Evolutionary conservation across 345 rosid genomes (phyloP).

Genomic region (Salix brachista): DNA sequence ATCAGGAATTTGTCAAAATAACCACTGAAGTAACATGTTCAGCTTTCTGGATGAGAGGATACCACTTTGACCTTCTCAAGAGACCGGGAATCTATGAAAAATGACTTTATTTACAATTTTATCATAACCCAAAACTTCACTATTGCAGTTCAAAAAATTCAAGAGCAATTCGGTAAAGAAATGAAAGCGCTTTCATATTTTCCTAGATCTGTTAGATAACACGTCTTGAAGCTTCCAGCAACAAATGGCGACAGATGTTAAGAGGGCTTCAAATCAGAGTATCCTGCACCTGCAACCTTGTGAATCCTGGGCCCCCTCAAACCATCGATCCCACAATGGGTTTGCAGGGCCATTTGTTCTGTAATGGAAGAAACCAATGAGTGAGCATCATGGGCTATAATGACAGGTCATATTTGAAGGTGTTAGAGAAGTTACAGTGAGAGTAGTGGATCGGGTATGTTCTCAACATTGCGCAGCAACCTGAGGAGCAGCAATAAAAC

Average conservation of each 20-base stretch:
- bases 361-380: constrained; percentile 16
- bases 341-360: constrained; percentile 63
- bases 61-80: neutral
- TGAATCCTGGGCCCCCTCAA: constrained; percentile 62
- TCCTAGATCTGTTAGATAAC: constrained; percentile 12
- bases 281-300: constrained; percentile 60
- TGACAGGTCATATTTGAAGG: neutral
- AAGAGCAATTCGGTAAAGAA: constrained; percentile 10
- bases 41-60: neutral
- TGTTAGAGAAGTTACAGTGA: constrained; percentile 42
- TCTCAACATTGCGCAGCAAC: constrained; percentile 36
- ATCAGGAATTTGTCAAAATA: neutral
- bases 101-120: constrained; percentile 13
- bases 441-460: constrained; percentile 55
- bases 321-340: constrained; percentile 71
- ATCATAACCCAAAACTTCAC: neutral
- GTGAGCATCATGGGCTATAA: constrained; percentile 3
- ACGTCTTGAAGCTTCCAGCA: constrained; percentile 9
- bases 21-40: neutral
- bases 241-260: constrained; percentile 26
- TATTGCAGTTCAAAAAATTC: constrained; percentile 6
- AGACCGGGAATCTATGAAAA: neutral
- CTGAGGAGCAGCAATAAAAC: constrained; percentile 25
- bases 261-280: constrained; percentile 39
- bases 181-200: constrained; percentile 16